Evolutionary conservation across 2,329 filamentous ascomycete genomes (phyloP), one percentile per base, ranked within the genome.

Genomic region (Meredithiella fracta): DNA sequence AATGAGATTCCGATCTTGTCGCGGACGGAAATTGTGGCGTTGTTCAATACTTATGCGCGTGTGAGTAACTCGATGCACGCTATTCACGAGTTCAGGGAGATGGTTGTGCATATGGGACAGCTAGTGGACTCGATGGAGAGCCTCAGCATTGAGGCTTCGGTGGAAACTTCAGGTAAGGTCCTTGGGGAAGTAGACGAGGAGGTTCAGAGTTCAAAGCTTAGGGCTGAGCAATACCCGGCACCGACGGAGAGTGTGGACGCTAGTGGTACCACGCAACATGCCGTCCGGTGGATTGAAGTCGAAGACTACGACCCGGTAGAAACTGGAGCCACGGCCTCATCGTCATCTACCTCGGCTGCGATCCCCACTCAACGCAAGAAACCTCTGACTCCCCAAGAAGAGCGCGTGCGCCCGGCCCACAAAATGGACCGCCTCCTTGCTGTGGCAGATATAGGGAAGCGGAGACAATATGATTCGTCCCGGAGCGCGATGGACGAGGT

Each of bases 41-140:
- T 98, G 20, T 84, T 97, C 70, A 98, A 98, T 69, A 97, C 92
- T 0, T 83, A 96, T 58, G 87, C 86, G 29, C 80, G 91, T 37
- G 82, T 97, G 60, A 88, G 86, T 60, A 83, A 85, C 66, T 92
- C 87, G 54, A 70, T 98, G 59, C 73, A 77, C 34, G 83, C 87
- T 0, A 76, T 95, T 47, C 78, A 80, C 56, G 74, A 82, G 55
- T 97, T 98, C 71, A 70, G 75, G 53, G 63, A 62, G 26, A 77
- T 81, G 72, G 69, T 77, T 9, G 70, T 71, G 54, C 50, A 42
- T 9, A 42, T 15, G 37, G 49, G n/a, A 4, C 14, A 47, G 34
- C 17, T 25, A 20, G 3, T 23, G 9, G 37, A 17, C n/a, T n/a
- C 47, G 11, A 38, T n/a, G n/a, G 50, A 51, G 14, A 25, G 17